phyloP scores from a whole-genome alignment of 495 filamentous ascomycete genomes.

The Daldinia vernicosa region DNA sequence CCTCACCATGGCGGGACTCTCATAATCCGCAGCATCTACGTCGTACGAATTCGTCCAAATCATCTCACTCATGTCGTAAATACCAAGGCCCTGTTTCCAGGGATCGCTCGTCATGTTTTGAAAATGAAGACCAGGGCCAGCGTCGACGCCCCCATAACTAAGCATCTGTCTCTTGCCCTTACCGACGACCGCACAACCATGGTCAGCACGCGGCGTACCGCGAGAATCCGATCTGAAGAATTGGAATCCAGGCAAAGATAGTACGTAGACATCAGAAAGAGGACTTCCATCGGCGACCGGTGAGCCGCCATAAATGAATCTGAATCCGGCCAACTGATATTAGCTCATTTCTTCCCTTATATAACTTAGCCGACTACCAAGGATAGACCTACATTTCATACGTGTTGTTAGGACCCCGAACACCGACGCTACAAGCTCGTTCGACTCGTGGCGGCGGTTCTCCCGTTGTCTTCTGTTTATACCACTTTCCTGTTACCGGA shows the following conservation, averaged over 20 bases:
- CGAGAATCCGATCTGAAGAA: conserved; percentile 48
- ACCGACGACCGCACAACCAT: conserved; percentile 48
- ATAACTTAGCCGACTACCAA: not conserved
- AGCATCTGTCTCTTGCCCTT: conserved; percentile 54
- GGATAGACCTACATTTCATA: conserved; percentile 45
- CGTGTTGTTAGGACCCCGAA: conserved; percentile 46
- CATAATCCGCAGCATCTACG: conserved; percentile 49
- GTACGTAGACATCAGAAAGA: conserved; percentile 49
- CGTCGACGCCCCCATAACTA: conserved; percentile 48
- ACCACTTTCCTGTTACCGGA: conserved; percentile 46
- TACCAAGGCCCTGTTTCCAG: conserved; percentile 50
- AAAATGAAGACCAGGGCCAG: conserved; percentile 31
- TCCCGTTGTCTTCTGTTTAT: conserved; percentile 48
- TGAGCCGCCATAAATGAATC: conserved; percentile 50
- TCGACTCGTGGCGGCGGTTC: conserved; percentile 30
- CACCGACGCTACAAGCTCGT: conserved; percentile 45
- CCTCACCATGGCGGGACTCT: conserved; percentile 41
- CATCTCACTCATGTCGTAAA: conserved; percentile 55
- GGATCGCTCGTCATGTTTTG: conserved; percentile 47
- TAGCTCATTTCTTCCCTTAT: not conserved
- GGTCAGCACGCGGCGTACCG: conserved; percentile 41
- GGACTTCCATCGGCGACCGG: conserved; percentile 16
- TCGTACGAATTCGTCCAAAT: conserved; percentile 52
- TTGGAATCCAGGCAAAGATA: conserved; percentile 58
- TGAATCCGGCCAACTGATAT: conserved; percentile 24